Percentiles rank a stretch among this genome's conserved stretches.
Evolutionary conservation across 345 rosid species (phyloP).

Genomic region (Stellera chamaejasme): DNA sequence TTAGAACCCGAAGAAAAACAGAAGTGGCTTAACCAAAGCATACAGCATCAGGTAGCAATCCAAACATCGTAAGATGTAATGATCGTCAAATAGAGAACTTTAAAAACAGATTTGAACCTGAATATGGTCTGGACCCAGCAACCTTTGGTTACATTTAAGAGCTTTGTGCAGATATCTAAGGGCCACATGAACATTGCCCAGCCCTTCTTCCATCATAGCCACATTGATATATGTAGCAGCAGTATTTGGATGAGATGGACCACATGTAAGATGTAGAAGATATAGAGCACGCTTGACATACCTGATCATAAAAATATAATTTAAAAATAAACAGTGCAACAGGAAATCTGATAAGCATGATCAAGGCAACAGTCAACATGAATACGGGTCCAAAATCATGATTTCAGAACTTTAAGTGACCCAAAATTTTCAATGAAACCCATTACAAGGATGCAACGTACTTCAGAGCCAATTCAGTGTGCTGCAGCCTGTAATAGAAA

Average conservation of each 20-base stretch:
- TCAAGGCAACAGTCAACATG: not conserved
- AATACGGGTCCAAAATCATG: not conserved
- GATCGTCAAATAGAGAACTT: constrained; percentile 3
- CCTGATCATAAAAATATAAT: constrained; percentile 30
- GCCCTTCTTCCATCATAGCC: constrained; percentile 99
- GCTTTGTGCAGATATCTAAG: constrained; percentile 98
- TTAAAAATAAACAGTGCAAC: not conserved
- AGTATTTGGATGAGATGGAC: constrained; percentile 97
- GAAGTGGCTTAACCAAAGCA: no score
- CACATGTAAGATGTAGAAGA: constrained; percentile 95
- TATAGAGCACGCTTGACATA: constrained; percentile 97
- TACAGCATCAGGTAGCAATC: not conserved
- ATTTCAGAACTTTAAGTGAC: constrained; percentile 1
- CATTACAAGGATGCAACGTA: constrained; percentile 28
- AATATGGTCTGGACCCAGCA: constrained; percentile 98
- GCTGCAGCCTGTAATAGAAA: constrained; percentile 97
- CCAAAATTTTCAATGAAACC: constrained; percentile 3
- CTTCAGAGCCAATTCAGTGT: constrained; percentile 97
- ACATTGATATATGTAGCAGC: constrained; percentile 98
- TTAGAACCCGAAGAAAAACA: not conserved
- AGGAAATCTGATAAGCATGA: not conserved
- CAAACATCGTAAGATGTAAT: not conserved
- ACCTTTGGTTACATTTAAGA: constrained; percentile 85
- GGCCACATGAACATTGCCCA: constrained; percentile 97
- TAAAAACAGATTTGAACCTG: constrained; percentile 54